These are phyloP conservation scores for Aspergillus unguis DNA, from an alignment of 2,329 filamentous ascomycete species.

Conservation along the genomic window DNA sequence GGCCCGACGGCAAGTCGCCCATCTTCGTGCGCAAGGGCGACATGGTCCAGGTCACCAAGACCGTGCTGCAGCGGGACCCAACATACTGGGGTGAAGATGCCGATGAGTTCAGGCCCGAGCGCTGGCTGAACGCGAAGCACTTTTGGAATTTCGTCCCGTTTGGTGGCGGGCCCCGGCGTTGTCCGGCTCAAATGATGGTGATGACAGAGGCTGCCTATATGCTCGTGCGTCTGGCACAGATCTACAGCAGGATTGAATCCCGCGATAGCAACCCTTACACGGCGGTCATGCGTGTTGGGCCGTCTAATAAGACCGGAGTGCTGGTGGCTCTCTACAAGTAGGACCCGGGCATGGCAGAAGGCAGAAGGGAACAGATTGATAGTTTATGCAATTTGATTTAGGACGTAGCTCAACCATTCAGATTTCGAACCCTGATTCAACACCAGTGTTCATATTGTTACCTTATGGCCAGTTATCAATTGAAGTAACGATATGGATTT, in stretches of 20 bases:
- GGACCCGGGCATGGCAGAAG: background rate
- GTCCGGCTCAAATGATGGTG: conserved; percentile 16
- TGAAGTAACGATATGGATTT: too few relatives aligned
- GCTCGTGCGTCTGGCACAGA: conserved; percentile 2
- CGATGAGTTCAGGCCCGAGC: conserved; percentile 20
- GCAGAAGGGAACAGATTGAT: too few relatives aligned
- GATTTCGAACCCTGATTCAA: too few relatives aligned
- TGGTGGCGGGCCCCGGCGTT: conserved; percentile 11
- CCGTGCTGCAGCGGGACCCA: conserved; percentile 36
- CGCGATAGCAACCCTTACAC: background rate
- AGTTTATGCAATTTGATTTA: too few relatives aligned
- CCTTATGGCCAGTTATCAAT: too few relatives aligned
- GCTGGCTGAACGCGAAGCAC: conserved; percentile 14
- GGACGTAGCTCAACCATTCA: too few relatives aligned
- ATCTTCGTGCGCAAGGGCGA: conserved; percentile 8
- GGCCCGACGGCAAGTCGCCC: conserved; percentile 12
- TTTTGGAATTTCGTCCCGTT: conserved; percentile 12
- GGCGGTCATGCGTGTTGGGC: background rate
- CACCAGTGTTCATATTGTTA: too few relatives aligned
- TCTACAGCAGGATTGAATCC: background rate
- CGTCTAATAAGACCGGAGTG: background rate
- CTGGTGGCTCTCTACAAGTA: background rate
- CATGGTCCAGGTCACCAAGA: conserved; percentile 5
- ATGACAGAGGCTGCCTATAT: conserved; percentile 9
- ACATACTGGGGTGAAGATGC: conserved; percentile 38